Base-by-base conservation (phyloP, 2,329 filamentous ascomycete genomes). In the Fusarium newnesense region DNA sequence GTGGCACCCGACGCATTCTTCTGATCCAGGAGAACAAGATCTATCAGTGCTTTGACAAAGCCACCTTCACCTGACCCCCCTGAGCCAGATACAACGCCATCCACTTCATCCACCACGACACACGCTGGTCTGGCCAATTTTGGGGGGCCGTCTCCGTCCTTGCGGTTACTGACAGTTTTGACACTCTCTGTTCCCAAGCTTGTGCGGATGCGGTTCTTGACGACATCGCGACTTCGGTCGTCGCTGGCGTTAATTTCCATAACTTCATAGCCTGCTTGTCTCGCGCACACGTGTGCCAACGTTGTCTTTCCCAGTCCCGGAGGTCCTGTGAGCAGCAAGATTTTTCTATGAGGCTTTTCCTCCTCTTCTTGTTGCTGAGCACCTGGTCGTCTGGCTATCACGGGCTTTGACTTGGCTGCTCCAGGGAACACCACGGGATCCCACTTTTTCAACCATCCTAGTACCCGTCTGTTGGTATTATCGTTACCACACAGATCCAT, bases 231-330 rank as follows among this genome's bases (percentile, higher is more conserved):
- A 79, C 94, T 97, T 77, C 96, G 89, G 79, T 99, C 97, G 79
- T 99, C 96, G 77, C 96, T 98, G 13, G 97, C 96, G 77, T 99
- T 99, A 83, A 99, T 97, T 80, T 99, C 96, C 79, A 98, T 89
- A 2, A 97, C 93, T 78, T 98, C 96, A 77, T 99, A 99, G 1
- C 96, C 96, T 9, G 96, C 96, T 82, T 99, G 96, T 75, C 88
- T 92, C 1, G 97, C 97, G 80, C 96, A 98, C 0, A 99, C 96
- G 82, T 99, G 96, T 4, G 96, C 96, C 53, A 99, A 82, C 0
- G 96, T 99, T 0, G 96, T 99, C 85, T 99, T 99, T 34, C 96
- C 96, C 16, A 99, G 85, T 4, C 96, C 96, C 1, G 96, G 96
- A 1, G 96, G 95, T 0, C 96, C 97, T 2, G 96, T 95, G 21